Evolutionary conservation across 2,329 filamentous ascomycete species (phyloP), one percentile per base, ranked within the genome.

Genomic region (Exophiala alcalophila): DNA sequence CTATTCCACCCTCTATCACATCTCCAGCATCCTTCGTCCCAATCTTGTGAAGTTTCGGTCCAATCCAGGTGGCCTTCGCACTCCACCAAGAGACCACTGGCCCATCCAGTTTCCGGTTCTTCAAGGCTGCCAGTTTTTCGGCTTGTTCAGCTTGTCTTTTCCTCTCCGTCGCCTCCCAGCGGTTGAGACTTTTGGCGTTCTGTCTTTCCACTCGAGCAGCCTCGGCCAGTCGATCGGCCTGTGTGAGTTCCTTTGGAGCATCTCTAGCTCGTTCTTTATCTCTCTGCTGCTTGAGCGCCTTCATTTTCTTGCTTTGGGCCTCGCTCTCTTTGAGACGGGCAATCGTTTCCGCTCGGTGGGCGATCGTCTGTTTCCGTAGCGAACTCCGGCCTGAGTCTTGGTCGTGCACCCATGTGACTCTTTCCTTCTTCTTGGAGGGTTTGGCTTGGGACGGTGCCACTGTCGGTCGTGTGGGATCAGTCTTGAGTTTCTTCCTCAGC

Each of bases 71-170:
- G 23, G 86, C 86, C 50, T 87, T 78, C n/a, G 91, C 92, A 63
- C 90, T 97, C 84, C 90, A 96, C 64, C 86, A 91, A 2, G 86
- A 87, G 28, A 96, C 82, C 8, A 96, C 87, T 0, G 92, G 88
- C 0, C 92, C 92, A 40, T 91, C 83, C 6, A 97, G 75, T 36
- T 85, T 87, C 34, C 90, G 80, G 61, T 89, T 87, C 58, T 94
- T 86, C 55, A 97, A 71, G 10, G 91, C 92, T 26, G 91, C 89
- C 33, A 97, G 72, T 66, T 85, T 91, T 27, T 82, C 84, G 52
- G 81, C 78, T 49, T 91, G 78, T 59, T 94, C 86, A 57, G 91
- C 87, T 54, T 90, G 85, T 45, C 91, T 81, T 61, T 84, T 81
- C 66, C 88, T 89, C 67, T 98, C 92, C 5, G 88, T 86, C 63